Base-by-base conservation (phyloP, 257 asterid species). In the Marsdenia floribunda region DNA sequence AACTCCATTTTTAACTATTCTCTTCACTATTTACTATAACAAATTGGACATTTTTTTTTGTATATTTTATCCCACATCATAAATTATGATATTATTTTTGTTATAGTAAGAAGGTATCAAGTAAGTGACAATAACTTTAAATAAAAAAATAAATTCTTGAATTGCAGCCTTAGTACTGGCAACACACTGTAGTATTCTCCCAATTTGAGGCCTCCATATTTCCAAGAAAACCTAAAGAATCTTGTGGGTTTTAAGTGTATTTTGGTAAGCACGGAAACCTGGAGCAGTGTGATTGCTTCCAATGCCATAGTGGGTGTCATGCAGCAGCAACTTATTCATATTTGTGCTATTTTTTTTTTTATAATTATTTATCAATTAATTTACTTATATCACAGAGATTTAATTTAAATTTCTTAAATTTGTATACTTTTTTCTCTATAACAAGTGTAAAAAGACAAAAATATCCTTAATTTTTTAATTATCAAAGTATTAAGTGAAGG, bases 261-360 rank as follows among this genome's bases (percentile, higher is more conserved):
- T 61, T 24, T 44, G 52, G 63, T 47, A 47, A 59, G 52, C 77
- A 74, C 40, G 16, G 29, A 44, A 61, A n/a, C 71, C 6, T 74
- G 71, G 71, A 22, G 71, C 77, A 78, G 85, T 53, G 85, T 68
- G 85, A 82, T 75, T 75, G 16, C 71, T 26, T 38, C 79, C 73
- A 55, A 42, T 26, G 40, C 38, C 60, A 1, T 26, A 60, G 52
- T 24, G 54, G 35, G 54, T 52, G 24, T 26, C 26, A 18, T 44
- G 24, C 46, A 70, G 16, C 29, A 46, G 33, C 33, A 5, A 44
- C 12, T 7, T 44, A 44, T 44, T 6, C 2, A 44, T 37, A 49
- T 70, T 11, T 21, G 22, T 68, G n/a, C n/a, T n/a, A n/a, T n/a
- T n/a, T n/a, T n/a, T n/a, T 40, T 29, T 14, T 47, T 67, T 19